Evolutionary conservation across 208 protist genomes (phyloP), one percentile per base, ranked within the genome.

Genomic region (Tetramitus jugosus): DNA sequence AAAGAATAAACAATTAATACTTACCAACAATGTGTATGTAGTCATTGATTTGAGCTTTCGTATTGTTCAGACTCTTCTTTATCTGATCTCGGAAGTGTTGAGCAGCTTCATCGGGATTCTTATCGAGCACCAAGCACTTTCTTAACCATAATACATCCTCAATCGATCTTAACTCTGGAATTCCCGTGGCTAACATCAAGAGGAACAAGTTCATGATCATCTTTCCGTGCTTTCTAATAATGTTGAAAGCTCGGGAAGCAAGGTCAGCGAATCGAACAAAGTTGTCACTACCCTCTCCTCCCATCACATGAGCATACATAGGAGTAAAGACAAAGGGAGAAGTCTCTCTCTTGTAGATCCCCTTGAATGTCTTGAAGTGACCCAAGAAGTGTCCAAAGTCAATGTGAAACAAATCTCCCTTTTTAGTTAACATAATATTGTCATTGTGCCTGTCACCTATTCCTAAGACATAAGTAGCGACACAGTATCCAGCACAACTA

Each of bases 361-460:
- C 94, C 49, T 95, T 92, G 76, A 94, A 96, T 0, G 82, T 92
- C 86, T 98, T 97, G 83, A 94, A 96, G 83, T 97, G 96, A 13
- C 94, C 94, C 3, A 97, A 80, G 80, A 97, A 96, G 81, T 97
- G 94, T 39, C 94, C 94, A 87, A 97, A 98, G 82, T 98, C 93
- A 79, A 97, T 97, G 84, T 96, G 92, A 78, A 95, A 94, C 23
- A 93, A 81, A 3, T 84, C 89, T 0, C 89, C 91, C 60, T 92
- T 88, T 49, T 89, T 79, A 20, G 83, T 78, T 26, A 91, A 77
- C 87, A 92, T 69, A 29, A 69, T 69, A 69, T 69, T 69, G n/a
- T 69, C 64, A 69, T 69, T 69, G 79, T 96, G 94, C 31, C 92
- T 85, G 76, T 97, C 94, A 56, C 90, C 91, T 42, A 97, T 96